Conservation (phyloP, 805 yeast species). For the Teunomyces atbi region DNA sequence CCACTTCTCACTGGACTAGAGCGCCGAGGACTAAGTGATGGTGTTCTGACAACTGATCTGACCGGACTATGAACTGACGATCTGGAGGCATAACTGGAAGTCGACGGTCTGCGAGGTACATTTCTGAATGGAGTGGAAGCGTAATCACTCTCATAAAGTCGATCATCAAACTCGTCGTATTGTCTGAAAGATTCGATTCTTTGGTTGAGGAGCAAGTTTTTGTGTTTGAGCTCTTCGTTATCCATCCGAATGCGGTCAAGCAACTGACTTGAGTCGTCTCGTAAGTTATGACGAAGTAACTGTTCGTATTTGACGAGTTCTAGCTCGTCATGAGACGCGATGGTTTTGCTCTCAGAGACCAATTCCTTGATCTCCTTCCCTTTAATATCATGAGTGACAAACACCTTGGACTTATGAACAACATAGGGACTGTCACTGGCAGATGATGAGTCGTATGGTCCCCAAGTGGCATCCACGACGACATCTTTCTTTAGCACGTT, state of each 20-base stretch:
- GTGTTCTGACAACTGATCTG: background rate
- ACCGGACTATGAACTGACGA: slow-evolving; percentile 5
- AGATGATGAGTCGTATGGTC: slow-evolving; percentile 22
- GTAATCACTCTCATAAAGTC: slow-evolving; percentile 8
- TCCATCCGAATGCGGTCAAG: slow-evolving; percentile 11
- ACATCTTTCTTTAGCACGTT: slow-evolving; percentile 56
- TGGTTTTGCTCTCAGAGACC: slow-evolving; percentile 6
- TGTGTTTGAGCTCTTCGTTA: slow-evolving; percentile 9
- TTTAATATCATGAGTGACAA: slow-evolving; percentile 50
- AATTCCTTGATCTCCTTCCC: slow-evolving; percentile 30
- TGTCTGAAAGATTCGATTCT: slow-evolving; percentile 7
- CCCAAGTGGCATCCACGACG: slow-evolving; percentile 54
- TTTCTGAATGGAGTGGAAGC: slow-evolving; percentile 9
- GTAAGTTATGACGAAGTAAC: slow-evolving; percentile 5
- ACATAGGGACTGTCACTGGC: slow-evolving; percentile 22
- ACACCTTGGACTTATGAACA: slow-evolving; percentile 39
- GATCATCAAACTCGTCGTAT: slow-evolving; percentile 6
- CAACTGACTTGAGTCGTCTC: slow-evolving; percentile 11
- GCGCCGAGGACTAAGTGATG: slow-evolving; percentile 4
- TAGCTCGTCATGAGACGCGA: slow-evolving; percentile 7
- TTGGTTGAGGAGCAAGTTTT: slow-evolving; percentile 11
- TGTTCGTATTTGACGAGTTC: slow-evolving; percentile 6
- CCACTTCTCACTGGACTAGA: slow-evolving; percentile 1
- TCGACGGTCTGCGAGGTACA: background rate
- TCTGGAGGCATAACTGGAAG: background rate